Percentiles rank a stretch among this genome's conserved stretches.
Evolutionary conservation across 495 filamentous ascomycete species (phyloP).

Genomic region (Penicillium nucicola): DNA sequence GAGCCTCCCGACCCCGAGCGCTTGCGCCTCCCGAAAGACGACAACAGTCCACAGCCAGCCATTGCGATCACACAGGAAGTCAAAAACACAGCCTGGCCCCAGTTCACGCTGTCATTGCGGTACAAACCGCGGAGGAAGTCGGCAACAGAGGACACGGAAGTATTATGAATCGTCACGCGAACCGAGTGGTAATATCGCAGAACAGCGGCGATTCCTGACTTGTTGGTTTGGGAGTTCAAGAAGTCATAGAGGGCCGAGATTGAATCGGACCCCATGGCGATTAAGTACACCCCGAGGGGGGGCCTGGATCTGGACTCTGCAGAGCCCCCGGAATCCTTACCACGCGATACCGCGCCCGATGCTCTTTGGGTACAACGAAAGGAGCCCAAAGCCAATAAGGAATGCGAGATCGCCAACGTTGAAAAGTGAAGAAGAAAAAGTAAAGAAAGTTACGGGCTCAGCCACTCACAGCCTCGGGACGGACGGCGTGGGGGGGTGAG

Average conservation of each 20-base stretch:
- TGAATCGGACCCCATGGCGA: slow-evolving; percentile 17
- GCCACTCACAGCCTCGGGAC: slow-evolving; percentile 31
- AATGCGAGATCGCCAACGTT: slow-evolving; percentile 25
- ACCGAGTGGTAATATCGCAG: slow-evolving; percentile 13
- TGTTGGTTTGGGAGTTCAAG: slow-evolving; percentile 12
- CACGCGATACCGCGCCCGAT: slow-evolving; percentile 17
- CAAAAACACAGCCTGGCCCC: slow-evolving; percentile 34
- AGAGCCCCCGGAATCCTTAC: slow-evolving; percentile 3
- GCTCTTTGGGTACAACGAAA: slow-evolving; percentile 13
- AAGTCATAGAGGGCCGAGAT: slow-evolving; percentile 15
- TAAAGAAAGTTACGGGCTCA: slow-evolving; percentile 5
- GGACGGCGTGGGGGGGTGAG: slow-evolving; percentile 36
- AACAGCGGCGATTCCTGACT: slow-evolving; percentile 11
- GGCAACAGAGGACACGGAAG: slow-evolving; percentile 18
- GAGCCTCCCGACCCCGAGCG: slow-evolving; percentile 8
- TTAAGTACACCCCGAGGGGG: slow-evolving; percentile 8
- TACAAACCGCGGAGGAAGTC: slow-evolving; percentile 19
- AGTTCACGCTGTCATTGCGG: slow-evolving; percentile 30
- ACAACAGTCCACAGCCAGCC: slow-evolving; percentile 42
- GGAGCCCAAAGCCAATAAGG: slow-evolving; percentile 25
- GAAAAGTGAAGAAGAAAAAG: slow-evolving; percentile 19
- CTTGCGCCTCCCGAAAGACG: slow-evolving; percentile 31
- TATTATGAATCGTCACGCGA: slow-evolving; percentile 13
- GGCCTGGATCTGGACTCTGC: slow-evolving; percentile 16
- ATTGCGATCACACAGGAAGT: slow-evolving; percentile 36